A percentile compares a stretch with the other conserved stretches of the same genome.
These are phyloP conservation scores for Manihot esculenta DNA, from an alignment of 441 rosid species.

Conservation along the genomic window DNA sequence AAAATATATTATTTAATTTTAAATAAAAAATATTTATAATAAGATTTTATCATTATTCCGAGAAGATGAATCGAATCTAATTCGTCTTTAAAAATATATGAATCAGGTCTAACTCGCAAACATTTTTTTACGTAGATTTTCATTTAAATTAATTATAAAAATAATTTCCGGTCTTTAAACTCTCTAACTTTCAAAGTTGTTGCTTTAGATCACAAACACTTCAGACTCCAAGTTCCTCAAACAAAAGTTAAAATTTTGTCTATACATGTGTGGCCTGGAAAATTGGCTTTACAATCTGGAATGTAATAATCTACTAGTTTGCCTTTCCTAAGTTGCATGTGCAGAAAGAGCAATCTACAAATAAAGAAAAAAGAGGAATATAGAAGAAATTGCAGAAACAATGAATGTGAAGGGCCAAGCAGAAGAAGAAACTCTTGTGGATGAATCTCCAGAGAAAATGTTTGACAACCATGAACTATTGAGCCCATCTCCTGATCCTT, in stretches of 20 bases:
- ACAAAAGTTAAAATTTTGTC: constrained; percentile 8
- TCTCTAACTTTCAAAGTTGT: constrained; percentile 18
- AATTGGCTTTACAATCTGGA: constrained; percentile 29
- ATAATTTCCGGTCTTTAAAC: background rate
- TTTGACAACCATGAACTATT: constrained; percentile 40
- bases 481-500: constrained; percentile 2
- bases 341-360: constrained; percentile 6
- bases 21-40: too few species aligned
- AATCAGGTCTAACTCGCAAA: too few species aligned
- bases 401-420: constrained; percentile 22
- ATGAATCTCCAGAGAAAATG: constrained; percentile 37
- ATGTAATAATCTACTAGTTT: background rate
- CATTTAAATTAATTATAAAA: constrained; percentile 14
- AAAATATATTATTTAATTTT: too few species aligned
- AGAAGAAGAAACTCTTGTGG: constrained; percentile 18
- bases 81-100: too few species aligned
- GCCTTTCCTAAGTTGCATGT: constrained; percentile 6
- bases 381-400: constrained; percentile 17
- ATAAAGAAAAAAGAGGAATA: constrained; percentile 15
- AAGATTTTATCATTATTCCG: too few species aligned
- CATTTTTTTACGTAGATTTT: background rate
- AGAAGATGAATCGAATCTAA: too few species aligned
- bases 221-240: background rate
- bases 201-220: constrained; percentile 24
- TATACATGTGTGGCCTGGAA: constrained; percentile 33